phyloP scores from a whole-genome alignment of 23 red algal genomes.

The Chondrus crispus region DNA sequence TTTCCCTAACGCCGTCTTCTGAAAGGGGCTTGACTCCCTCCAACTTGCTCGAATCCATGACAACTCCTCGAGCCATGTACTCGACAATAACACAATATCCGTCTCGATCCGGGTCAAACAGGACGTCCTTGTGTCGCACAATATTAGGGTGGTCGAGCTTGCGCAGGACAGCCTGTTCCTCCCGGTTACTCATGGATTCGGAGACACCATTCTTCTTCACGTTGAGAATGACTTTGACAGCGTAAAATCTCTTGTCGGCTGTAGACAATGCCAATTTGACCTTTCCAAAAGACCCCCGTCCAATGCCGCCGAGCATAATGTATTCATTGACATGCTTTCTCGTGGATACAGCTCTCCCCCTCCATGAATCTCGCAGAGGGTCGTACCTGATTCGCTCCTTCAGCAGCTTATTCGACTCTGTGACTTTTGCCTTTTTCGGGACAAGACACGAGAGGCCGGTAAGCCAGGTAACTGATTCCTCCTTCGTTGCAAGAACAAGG shows the following conservation, averaged over 20 bases:
- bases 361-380: constrained; percentile 78
- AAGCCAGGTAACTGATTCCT: constrained; percentile 70
- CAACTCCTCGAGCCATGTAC: constrained; percentile 87
- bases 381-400: constrained; percentile 84
- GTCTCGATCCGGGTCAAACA: constrained; percentile 59
- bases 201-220: constrained; percentile 63
- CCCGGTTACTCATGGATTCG: constrained; percentile 46
- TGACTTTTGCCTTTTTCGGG: constrained; percentile 79
- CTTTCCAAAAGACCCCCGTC: constrained; percentile 86
- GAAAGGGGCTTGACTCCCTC: constrained; percentile 79
- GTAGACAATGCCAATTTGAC: constrained; percentile 82
- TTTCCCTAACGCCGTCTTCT: constrained; percentile 80
- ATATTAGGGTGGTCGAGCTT: constrained; percentile 95
- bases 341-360: constrained; percentile 66
- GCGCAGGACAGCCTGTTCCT: constrained; percentile 81
- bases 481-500: constrained; percentile 60
- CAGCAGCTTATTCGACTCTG: constrained; percentile 53
- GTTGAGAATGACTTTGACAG: constrained; percentile 88
- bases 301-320: constrained; percentile 87
- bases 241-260: constrained; percentile 82
- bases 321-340: constrained; percentile 89
- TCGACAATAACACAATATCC: constrained; percentile 72
- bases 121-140: constrained; percentile 64
- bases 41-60: constrained; percentile 82
- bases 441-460: constrained; percentile 77